Evolutionary conservation across 2,329 filamentous ascomycete species (phyloP).

Genomic region (Endoconidiophora polonica): DNA sequence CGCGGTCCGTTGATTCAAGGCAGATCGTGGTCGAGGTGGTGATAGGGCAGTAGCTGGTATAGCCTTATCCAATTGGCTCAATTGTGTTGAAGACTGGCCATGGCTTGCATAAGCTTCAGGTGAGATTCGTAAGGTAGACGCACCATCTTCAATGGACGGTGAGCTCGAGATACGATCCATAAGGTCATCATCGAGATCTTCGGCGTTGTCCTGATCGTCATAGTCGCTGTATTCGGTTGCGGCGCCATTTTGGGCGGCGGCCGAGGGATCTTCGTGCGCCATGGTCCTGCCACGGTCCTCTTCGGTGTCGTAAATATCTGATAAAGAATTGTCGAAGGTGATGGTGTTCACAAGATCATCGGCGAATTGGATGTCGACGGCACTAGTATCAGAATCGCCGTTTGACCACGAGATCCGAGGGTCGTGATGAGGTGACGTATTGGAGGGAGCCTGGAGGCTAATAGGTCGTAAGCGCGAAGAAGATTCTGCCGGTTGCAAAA

Average conservation of each 20-base stretch:
- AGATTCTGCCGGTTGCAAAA: not conserved
- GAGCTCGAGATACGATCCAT: constrained; percentile 98
- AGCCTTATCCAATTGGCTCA: not conserved
- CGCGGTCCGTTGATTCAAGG: not conserved
- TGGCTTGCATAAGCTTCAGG: not conserved
- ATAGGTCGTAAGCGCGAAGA: constrained; percentile 3
- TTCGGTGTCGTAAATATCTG: constrained; percentile 14
- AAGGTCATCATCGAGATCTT: constrained; percentile 75
- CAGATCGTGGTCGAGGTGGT: too few species aligned
- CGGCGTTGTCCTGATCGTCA: constrained; percentile 52
- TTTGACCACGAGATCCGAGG: constrained; percentile 14
- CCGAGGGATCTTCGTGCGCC: constrained; percentile 40
- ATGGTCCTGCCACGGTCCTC: constrained; percentile 19
- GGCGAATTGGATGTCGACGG: constrained; percentile 8
- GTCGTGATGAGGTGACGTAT: constrained; percentile 4
- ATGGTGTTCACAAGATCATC: constrained; percentile 13
- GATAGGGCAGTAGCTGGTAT: too few species aligned
- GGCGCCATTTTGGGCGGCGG: constrained; percentile 42
- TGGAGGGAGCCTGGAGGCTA: constrained; percentile 6
- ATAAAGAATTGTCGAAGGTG: constrained; percentile 18
- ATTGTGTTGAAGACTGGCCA: not conserved
- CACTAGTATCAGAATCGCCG: constrained; percentile 12
- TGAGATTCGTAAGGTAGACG: constrained; percentile 30
- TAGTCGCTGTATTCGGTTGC: constrained; percentile 20
- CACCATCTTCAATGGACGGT: constrained; percentile 98